Evolutionary conservation across 1,284 basidiomycete genomes (phyloP), one percentile per base, ranked within the genome.

Genomic region (Lentinula novae-zelandiae): DNA sequence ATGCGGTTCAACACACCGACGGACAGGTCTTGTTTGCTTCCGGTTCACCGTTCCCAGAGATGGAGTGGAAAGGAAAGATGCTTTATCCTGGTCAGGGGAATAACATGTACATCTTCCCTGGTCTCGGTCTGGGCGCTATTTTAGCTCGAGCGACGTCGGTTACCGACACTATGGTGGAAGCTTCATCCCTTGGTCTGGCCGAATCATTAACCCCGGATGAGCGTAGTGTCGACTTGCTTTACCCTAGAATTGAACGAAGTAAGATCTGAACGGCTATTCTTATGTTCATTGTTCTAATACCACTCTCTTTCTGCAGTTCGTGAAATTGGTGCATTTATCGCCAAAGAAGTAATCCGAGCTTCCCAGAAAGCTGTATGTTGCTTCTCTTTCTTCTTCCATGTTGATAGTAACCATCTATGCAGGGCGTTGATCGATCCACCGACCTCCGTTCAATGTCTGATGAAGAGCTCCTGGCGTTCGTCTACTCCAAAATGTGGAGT

Each of bases 41-140:
- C 40, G 96, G 95, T 1, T 95, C 92, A 49, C 95, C 95, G 1
- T 98, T 96, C 83, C 84, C 87, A 5, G 80, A 82, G 62, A 77
- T 86, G 61, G 71, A 78, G 55, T 90, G 80, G 75, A 72, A 83
- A 38, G 85, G 89, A 53, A 78, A 77, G 63, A 82, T 70, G 39
- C 77, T 90, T 67, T 90, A 92, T 69, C 89, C 95, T 5, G 93
- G 93, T 40, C 96, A 97, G 75, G 95, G 89, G 40, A 95, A 96
- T 74, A 96, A 95, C 76, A 93, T 94, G 89, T 90, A 87, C 70
- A 86, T 89, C 69, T 89, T 88, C 78, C 85, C 86, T 60, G 83
- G 92, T 59, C 80, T 96, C 57, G 94, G 94, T 7, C 81, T 96
- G 38, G 93, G 90, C 53, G 79, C 89, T 7, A 89, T 95, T 67